These are phyloP conservation scores for Pseudopyricularia cyperi DNA, from an alignment of 2,329 filamentous ascomycete genomes.

Conservation along the genomic window DNA sequence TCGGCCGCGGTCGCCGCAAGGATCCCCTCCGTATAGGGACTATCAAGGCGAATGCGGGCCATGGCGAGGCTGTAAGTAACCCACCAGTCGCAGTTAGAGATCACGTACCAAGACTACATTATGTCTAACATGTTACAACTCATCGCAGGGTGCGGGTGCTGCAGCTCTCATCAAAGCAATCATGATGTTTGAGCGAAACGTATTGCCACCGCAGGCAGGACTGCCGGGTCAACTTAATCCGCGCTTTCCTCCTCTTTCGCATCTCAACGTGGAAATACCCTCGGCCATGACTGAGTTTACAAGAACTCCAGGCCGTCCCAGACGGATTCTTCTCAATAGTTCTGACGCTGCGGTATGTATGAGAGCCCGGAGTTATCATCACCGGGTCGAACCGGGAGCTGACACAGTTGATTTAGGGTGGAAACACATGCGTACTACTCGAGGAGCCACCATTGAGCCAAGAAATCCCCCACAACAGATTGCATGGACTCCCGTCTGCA, in stretches of 20 bases:
- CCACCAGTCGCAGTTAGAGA: too few species aligned
- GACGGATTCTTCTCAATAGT: background rate
- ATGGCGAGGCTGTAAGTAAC: slow-evolving; percentile 30
- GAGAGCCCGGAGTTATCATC: too few species aligned
- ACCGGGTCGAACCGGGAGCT: too few species aligned
- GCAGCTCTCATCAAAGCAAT: slow-evolving; percentile 13
- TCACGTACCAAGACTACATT: too few species aligned
- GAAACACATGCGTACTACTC: slow-evolving; percentile 39
- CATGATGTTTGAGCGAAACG: background rate
- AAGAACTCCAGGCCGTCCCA: background rate
- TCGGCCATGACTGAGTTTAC: background rate
- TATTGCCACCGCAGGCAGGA: background rate
- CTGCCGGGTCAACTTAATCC: background rate
- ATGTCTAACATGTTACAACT: slow-evolving; percentile 25
- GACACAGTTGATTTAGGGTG: too few species aligned
- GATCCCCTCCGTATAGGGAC: slow-evolving; percentile 29
- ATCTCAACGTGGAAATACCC: background rate
- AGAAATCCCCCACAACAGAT: too few species aligned
- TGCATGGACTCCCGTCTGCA: background rate
- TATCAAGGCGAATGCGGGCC: slow-evolving; percentile 37
- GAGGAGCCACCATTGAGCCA: slow-evolving; percentile 23
- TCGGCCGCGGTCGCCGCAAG: slow-evolving; percentile 9
- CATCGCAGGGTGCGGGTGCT: slow-evolving; percentile 36
- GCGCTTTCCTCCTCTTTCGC: background rate
- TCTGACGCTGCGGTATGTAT: too few species aligned